Conservation (phyloP, 2,329 filamentous ascomycete species). For the Bipolaris gigantea region DNA sequence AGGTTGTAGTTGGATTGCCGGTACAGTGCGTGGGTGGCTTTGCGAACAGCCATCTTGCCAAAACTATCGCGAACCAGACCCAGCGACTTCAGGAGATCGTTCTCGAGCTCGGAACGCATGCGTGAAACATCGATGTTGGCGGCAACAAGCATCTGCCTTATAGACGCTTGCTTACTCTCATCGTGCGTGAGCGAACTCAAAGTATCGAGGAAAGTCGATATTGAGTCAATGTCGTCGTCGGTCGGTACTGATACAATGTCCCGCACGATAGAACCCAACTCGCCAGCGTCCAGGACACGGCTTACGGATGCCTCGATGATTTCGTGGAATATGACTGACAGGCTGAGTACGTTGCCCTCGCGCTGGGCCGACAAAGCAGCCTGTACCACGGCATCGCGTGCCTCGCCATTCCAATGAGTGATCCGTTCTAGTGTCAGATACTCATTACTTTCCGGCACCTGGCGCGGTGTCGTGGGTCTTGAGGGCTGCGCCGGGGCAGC, state of each 20-base stretch:
- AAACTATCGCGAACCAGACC: constrained; percentile 87
- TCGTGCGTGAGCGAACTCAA: constrained; percentile 77
- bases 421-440: constrained; percentile 73
- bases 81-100: constrained; percentile 70
- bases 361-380: constrained; percentile 65
- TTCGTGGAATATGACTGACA: constrained; percentile 81
- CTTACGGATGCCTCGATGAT: constrained; percentile 76
- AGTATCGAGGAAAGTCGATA: constrained; percentile 77
- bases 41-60: constrained; percentile 77
- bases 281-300: constrained; percentile 64
- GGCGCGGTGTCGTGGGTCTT: constrained; percentile 13
- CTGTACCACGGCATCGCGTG: constrained; percentile 68
- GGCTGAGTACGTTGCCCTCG: constrained; percentile 67
- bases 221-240: constrained; percentile 49
- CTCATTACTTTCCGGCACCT: constrained; percentile 66
- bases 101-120: constrained; percentile 84
- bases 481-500: constrained; percentile 42
- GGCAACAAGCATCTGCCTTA: constrained; percentile 70
- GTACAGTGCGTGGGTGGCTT: constrained; percentile 90
- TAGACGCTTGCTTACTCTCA: constrained; percentile 59
- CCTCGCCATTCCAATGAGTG: constrained; percentile 66
- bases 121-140: constrained; percentile 71
- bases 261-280: constrained; percentile 72
- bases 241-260: constrained; percentile 66
- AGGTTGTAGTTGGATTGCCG: constrained; percentile 97